A percentile compares a stretch with the other conserved stretches of the same genome.
Conservation (phyloP, 805 yeast species). For the Lachancea lanzarotensis region DNA sequence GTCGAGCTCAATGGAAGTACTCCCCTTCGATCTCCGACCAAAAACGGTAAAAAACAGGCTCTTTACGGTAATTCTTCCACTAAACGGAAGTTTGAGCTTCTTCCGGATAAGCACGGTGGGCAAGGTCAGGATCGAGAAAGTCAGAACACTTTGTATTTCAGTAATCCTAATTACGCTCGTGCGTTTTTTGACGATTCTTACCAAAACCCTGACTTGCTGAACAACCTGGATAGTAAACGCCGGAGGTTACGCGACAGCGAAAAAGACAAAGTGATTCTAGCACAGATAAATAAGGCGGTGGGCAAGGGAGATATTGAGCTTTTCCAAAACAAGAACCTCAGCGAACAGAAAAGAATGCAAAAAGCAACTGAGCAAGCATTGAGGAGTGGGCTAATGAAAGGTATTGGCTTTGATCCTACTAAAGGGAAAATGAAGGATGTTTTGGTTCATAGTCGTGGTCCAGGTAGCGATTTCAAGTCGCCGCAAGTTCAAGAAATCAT, state of each 20-base stretch:
- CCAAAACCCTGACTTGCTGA: conserved; percentile 41
- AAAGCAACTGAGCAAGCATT: conserved; percentile 35
- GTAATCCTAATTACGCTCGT: conserved; percentile 37
- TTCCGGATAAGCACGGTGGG: conserved; percentile 9
- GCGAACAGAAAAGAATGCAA: conserved; percentile 22
- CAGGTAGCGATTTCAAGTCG: conserved; percentile 17
- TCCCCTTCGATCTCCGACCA: conserved; percentile 50
- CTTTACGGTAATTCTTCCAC: conserved; percentile 34
- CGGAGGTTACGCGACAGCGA: conserved; percentile 37
- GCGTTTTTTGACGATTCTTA: conserved; percentile 48
- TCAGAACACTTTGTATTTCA: conserved; percentile 32
- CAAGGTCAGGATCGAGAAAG: conserved; percentile 7
- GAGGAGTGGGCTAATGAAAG: conserved; percentile 34
- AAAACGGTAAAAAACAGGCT: conserved; percentile 38
- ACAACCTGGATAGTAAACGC: conserved; percentile 34
- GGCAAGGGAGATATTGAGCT: neutral
- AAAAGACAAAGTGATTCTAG: conserved; percentile 25
- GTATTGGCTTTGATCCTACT: conserved; percentile 51
- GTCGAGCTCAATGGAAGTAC: conserved; percentile 68
- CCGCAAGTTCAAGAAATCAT: conserved; percentile 26
- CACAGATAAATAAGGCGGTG: conserved; percentile 23
- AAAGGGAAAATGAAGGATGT: conserved; percentile 22
- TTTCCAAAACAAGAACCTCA: conserved; percentile 15
- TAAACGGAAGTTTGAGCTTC: conserved; percentile 15
- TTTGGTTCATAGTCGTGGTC: conserved; percentile 10